A percentile compares a stretch with the other conserved stretches of the same genome.
Evolutionary conservation across 1,284 basidiomycete genomes (phyloP).

Genomic region (Fistulinella cinereoalba): DNA sequence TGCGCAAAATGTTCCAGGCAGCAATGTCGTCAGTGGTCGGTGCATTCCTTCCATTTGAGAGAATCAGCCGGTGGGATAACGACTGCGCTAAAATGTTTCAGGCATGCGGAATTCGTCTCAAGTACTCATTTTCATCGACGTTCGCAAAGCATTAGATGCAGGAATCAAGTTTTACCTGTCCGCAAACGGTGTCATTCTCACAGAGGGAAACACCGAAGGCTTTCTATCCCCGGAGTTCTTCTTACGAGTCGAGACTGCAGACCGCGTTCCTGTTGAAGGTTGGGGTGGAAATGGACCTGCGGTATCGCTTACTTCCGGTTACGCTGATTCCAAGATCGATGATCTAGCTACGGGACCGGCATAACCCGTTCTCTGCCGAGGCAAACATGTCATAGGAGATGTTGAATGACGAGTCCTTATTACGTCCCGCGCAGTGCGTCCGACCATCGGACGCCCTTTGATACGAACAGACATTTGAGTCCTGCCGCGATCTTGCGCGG

Average conservation of each 20-base stretch:
- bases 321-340: constrained; percentile 1
- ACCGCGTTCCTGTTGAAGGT: constrained; percentile 33
- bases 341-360: neutral
- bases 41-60: constrained; percentile 2
- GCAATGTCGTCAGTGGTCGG: constrained; percentile 73
- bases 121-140: constrained; percentile 74
- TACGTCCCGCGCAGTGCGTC: no score
- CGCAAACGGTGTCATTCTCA: constrained; percentile 81
- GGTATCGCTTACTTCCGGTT: neutral
- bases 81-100: constrained; percentile 26
- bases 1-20: constrained; percentile 65
- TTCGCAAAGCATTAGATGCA: constrained; percentile 65
- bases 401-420: no score
- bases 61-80: neutral
- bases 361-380: no score
- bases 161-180: constrained; percentile 76
- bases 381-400: no score
- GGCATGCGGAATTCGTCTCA: constrained; percentile 77
- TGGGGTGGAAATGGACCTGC: constrained; percentile 29
- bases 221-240: constrained; percentile 62
- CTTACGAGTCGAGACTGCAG: constrained; percentile 49
- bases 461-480: no score
- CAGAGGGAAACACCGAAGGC: constrained; percentile 63
- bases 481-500: neutral
- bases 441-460: no score